These are phyloP conservation scores for Globisporangium spiculum DNA, from an alignment of 352 stramenopile species.

Conservation along the genomic window DNA sequence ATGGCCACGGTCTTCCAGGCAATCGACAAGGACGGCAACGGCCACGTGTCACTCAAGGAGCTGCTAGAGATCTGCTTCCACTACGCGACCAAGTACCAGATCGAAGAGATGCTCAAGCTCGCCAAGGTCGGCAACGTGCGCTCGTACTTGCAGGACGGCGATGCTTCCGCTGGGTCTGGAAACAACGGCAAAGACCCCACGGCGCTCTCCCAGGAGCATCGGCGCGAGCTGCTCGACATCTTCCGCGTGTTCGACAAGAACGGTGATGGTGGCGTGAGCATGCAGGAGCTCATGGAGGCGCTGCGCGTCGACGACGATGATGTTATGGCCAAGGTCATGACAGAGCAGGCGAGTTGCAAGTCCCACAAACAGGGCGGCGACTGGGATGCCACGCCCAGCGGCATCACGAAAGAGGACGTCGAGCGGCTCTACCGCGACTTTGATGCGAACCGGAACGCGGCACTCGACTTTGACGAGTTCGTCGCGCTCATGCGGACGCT, in stretches of 20 bases:
- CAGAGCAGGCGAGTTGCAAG: constrained; percentile 29
- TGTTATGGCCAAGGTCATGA: constrained; percentile 39
- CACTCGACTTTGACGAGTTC: constrained; percentile 72
- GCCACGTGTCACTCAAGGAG: constrained; percentile 53
- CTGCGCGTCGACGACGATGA: constrained; percentile 67
- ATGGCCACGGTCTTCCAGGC: constrained; percentile 64
- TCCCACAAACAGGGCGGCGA: too few species aligned
- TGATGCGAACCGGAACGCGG: constrained; percentile 44
- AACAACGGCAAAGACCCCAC: not conserved
- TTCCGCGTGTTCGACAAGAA: constrained; percentile 76
- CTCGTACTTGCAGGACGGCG: constrained; percentile 33
- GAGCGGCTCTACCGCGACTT: constrained; percentile 55
- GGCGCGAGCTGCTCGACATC: constrained; percentile 51
- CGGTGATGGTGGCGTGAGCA: constrained; percentile 54
- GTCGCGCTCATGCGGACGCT: constrained; percentile 52
- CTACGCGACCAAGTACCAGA: constrained; percentile 50
- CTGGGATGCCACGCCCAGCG: constrained; percentile 21
- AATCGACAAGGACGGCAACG: constrained; percentile 65
- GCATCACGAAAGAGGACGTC: constrained; percentile 58
- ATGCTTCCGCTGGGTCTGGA: constrained; percentile 8
- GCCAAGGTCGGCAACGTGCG: constrained; percentile 62
- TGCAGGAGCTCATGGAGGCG: constrained; percentile 74
- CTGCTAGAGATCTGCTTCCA: constrained; percentile 67
- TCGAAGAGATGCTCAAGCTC: constrained; percentile 70
- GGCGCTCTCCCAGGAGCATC: constrained; percentile 30